Conservation (phyloP, 768 basidiomycete species). For the Antrodiella citrinella region DNA sequence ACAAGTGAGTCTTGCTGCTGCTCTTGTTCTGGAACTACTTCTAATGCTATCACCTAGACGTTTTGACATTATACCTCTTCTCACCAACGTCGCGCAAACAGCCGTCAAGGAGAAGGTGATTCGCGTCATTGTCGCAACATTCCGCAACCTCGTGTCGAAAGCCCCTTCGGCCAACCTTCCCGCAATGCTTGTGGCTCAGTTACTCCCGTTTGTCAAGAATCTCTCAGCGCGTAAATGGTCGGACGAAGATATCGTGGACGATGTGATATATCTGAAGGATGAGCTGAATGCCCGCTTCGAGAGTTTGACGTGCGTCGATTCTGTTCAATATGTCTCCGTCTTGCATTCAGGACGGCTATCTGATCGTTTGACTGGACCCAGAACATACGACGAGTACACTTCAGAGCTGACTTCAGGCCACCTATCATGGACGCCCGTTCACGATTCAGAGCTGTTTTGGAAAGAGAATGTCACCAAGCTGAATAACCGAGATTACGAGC, state of each 20-base stretch:
- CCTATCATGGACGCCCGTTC: constrained; percentile 91
- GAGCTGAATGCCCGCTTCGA: constrained; percentile 83
- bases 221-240: constrained; percentile 82
- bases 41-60: too few relatives aligned
- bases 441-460: constrained; percentile 97
- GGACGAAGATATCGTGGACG: constrained; percentile 92
- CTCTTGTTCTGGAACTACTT: constrained; percentile 1
- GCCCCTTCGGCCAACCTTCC: constrained; percentile 86
- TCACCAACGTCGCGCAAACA: constrained; percentile 76
- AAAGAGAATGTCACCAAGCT: constrained; percentile 86
- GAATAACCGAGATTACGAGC: constrained; percentile 77
- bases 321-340: neutral
- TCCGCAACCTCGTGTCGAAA: constrained; percentile 88
- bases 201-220: constrained; percentile 83
- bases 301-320: constrained; percentile 69
- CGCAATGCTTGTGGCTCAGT: constrained; percentile 82
- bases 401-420: constrained; percentile 88
- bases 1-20: constrained; percentile 48
- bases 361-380: too few relatives aligned
- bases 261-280: constrained; percentile 79
- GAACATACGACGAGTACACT: constrained; percentile 93
- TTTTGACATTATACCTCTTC: constrained; percentile 80
- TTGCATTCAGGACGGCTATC: too few relatives aligned
- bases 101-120: constrained; percentile 98
- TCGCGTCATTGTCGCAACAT: constrained; percentile 86